Evolutionary conservation across 2,329 filamentous ascomycete genomes (phyloP).

Genomic region (Ilyonectria robusta): DNA sequence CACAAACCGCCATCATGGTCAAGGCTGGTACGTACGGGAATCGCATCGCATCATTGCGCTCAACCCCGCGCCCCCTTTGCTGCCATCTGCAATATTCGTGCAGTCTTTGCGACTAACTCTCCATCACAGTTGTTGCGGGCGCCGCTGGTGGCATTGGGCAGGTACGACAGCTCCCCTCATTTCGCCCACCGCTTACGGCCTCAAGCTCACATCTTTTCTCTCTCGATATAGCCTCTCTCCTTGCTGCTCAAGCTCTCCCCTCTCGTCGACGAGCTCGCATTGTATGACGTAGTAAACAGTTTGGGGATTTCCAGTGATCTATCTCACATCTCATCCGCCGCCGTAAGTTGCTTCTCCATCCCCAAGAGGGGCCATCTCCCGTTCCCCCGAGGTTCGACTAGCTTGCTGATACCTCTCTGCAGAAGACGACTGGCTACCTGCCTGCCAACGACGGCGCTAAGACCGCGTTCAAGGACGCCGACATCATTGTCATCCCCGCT

Average conservation of each 20-base stretch:
- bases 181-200: conserved; percentile 6
- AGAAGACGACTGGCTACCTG: conserved; percentile 91
- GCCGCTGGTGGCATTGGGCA: conserved; percentile 99
- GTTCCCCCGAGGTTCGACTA: conserved; percentile 41
- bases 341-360: conserved; percentile 65
- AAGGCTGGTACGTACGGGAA: conserved; percentile 68
- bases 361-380: conserved; percentile 35
- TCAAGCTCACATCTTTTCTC: conserved; percentile 39
- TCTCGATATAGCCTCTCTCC: conserved; percentile 81
- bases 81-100: conserved; percentile 8
- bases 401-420: conserved; percentile 50
- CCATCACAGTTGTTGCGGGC: conserved; percentile 82
- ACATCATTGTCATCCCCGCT: conserved; percentile 97
- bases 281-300: conserved; percentile 99
- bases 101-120: conserved; percentile 13
- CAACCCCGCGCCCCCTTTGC: conserved; percentile 43
- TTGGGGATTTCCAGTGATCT: conserved; percentile 96
- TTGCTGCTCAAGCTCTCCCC: conserved; percentile 94
- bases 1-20: conserved; percentile 64
- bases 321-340: conserved; percentile 94
- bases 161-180: conserved; percentile 65
- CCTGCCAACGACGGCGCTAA: conserved; percentile 89
- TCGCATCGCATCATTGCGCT: conserved; percentile 26
- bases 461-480: conserved; percentile 89
- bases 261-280: conserved; percentile 89